Base-by-base conservation (phyloP, 257 asterid species). In the Henckelia pumila region DNA sequence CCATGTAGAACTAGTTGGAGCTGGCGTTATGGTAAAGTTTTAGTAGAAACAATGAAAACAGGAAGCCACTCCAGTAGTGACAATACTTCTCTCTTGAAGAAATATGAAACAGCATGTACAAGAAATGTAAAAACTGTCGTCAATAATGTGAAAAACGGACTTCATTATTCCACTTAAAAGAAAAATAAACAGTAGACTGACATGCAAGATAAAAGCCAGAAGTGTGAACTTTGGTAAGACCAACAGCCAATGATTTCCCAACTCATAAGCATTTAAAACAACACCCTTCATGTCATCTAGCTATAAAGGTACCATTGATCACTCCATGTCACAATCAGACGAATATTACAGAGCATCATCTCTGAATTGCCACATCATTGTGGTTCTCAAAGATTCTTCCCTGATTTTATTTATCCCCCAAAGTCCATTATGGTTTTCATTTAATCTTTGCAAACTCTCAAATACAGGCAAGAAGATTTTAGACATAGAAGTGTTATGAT, bases 201-300 rank as follows among this genome's bases (percentile, higher is more conserved):
- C n/a, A 14, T 14, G 14, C 52, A 14, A 44, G 19, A 44, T 44
- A 14, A 9, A 44, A 44, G 19, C 13, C 19, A 14, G 19, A 4
- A 14, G 19, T 14, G 6, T 13, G 14, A 14, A 14, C 52, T 13
- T 44, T 13, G 7, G 19, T 44, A 44, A 13, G 19, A 56, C 32
- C 63, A 71, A 58, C 19, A 53, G 19, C 24, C 10, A 17, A 22
- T 30, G 71, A 16, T 53, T 66, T 64, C 57, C 25, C 56, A 21
- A 23, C 67, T 40, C 62, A 66, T 26, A 68, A 68, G 59, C 66
- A 52, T n/a, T 67, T 6, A 29, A 56, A 63, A 62, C 16, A 7
- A 3, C 56, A 58, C 7, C 11, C 21, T 40, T 55, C 29, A 24
- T 61, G 21, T 33, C 16, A 44, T 25, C 28, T 11, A 47, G 16